Evolutionary conservation across 1,284 basidiomycete genomes (phyloP).

Genomic region (Puccinia coronata): DNA sequence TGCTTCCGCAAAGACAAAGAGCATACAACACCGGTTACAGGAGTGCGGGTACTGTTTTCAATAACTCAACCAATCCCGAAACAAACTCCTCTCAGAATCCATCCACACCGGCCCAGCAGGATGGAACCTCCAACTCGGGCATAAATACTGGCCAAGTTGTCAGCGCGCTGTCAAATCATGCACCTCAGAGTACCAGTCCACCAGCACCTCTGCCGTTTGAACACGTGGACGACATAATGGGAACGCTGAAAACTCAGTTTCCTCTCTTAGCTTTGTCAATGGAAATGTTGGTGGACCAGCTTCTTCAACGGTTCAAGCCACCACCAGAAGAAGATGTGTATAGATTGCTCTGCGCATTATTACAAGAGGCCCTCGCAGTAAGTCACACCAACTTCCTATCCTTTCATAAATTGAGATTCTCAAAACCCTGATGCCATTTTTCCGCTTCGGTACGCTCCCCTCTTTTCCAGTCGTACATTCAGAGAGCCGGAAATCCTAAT

Average conservation of each 20-base stretch:
- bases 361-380: conserved; percentile 66
- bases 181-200: conserved; percentile 21
- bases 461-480: conserved; percentile 34
- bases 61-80: conserved; percentile 51
- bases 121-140: conserved; percentile 54
- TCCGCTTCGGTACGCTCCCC: not conserved
- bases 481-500: conserved; percentile 40
- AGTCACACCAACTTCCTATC: conserved; percentile 41
- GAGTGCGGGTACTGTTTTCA: conserved; percentile 22
- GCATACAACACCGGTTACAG: conserved; percentile 45
- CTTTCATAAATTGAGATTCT: not conserved
- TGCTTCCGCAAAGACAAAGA: conserved; percentile 51
- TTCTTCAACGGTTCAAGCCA: conserved; percentile 86
- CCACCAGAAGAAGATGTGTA: conserved; percentile 92
- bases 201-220: conserved; percentile 77
- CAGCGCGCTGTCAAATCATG: not conserved
- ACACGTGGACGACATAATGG: conserved; percentile 88
- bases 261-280: conserved; percentile 90
- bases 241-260: conserved; percentile 93
- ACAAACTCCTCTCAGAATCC: conserved; percentile 51
- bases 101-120: conserved; percentile 51
- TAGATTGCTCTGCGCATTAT: conserved; percentile 79
- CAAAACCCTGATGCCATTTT: not conserved
- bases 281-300: conserved; percentile 97
- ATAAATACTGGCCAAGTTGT: conserved; percentile 7